Evolutionary conservation across 1,284 basidiomycete genomes (phyloP).

Genomic region (Ceratobasidium sp.): DNA sequence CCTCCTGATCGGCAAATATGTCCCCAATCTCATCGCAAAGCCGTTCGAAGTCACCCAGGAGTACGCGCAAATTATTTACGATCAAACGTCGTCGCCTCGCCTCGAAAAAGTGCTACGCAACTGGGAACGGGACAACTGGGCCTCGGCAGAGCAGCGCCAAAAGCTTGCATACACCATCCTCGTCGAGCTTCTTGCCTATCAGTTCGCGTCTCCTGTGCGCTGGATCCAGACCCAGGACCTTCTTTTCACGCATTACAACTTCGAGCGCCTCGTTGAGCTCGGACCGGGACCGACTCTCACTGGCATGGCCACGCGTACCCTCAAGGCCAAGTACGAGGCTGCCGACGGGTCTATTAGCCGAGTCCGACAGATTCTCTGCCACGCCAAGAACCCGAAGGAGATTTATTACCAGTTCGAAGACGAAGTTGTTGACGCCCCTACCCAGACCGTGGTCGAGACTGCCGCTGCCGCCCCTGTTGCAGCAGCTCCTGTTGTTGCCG

Average conservation of each 20-base stretch:
- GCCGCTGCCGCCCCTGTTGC: conserved; percentile 60
- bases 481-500: conserved; percentile 59
- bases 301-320: conserved; percentile 94
- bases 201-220: conserved; percentile 94
- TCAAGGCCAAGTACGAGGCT: conserved; percentile 95
- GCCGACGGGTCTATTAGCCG: conserved; percentile 87
- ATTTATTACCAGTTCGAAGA: conserved; percentile 99
- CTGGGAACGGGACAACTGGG: conserved; percentile 96
- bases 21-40: conserved; percentile 95
- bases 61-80: conserved; percentile 95
- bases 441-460: conserved; percentile 57
- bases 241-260: conserved; percentile 88
- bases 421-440: conserved; percentile 66
- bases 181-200: conserved; percentile 96
- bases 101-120: conserved; percentile 92
- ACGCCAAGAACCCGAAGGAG: conserved; percentile 95
- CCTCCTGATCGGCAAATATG: conserved; percentile 92
- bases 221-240: conserved; percentile 99
- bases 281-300: conserved; percentile 96
- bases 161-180: conserved; percentile 94
- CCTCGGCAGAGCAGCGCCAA: conserved; percentile 81
- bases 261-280: conserved; percentile 95
- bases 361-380: conserved; percentile 87
- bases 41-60: conserved; percentile 91
- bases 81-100: conserved; percentile 92